A percentile compares a stretch with the other conserved stretches of the same genome.
Evolutionary conservation across 2,329 filamentous ascomycete genomes (phyloP).

Genomic region (Trichophyton simii): DNA sequence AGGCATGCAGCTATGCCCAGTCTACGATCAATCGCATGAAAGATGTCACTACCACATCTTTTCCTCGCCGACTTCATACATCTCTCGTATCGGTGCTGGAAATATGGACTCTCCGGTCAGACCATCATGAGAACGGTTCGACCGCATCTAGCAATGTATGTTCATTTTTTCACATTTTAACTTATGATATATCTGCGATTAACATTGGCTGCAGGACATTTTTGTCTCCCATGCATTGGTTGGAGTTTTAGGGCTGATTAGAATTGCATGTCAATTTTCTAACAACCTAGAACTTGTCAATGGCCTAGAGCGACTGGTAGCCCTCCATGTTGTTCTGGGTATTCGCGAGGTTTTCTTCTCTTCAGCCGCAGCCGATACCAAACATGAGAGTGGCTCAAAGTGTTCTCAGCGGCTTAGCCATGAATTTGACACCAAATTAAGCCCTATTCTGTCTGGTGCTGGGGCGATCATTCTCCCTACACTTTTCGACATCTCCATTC

Average conservation of each 20-base stretch:
- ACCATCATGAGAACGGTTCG: constrained; percentile 23
- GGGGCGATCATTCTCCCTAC: constrained; percentile 25
- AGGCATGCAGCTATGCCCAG: background rate
- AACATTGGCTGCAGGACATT: constrained; percentile 1
- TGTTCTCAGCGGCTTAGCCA: constrained; percentile 26
- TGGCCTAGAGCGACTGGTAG: constrained; percentile 26
- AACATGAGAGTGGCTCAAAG: constrained; percentile 24
- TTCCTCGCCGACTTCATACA: constrained; percentile 21
- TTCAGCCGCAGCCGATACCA: constrained; percentile 22
- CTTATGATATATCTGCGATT: background rate
- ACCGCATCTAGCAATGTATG: constrained; percentile 25
- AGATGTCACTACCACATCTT: background rate
- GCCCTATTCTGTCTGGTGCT: constrained; percentile 10
- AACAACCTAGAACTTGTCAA: constrained; percentile 6
- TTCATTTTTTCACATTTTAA: background rate
- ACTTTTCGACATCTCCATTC: constrained; percentile 36
- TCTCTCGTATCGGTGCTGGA: constrained; percentile 25
- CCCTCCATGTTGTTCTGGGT: constrained; percentile 32
- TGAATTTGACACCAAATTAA: constrained; percentile 26
- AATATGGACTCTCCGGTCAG: constrained; percentile 29
- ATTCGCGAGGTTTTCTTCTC: constrained; percentile 27
- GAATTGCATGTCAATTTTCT: constrained; percentile 17
- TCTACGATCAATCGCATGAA: background rate
- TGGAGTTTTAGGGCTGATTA: constrained; percentile 15
- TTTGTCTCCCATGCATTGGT: constrained; percentile 23